Evolutionary conservation across 805 yeast genomes (phyloP).

Genomic region (Brettanomyces bruxellensis): DNA sequence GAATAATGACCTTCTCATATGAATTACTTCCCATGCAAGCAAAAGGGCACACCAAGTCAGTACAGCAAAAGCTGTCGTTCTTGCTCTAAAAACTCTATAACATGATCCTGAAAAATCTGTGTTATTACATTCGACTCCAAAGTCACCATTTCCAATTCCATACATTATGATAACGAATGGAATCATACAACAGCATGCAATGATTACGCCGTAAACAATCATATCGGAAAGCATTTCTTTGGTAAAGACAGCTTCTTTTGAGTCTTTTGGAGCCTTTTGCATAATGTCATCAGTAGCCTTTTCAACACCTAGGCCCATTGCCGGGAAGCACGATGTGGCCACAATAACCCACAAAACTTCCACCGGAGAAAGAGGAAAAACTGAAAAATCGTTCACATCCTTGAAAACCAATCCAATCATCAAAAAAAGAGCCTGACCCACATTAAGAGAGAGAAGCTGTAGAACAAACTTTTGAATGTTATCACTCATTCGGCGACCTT

Average conservation of each 20-base stretch:
- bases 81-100: constrained; percentile 57
- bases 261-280: constrained; percentile 54
- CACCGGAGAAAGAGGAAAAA: constrained; percentile 74
- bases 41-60: constrained; percentile 84
- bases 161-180: constrained; percentile 60
- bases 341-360: constrained; percentile 76
- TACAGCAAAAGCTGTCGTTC: constrained; percentile 69
- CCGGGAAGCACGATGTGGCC: constrained; percentile 74
- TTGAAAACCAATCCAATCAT: constrained; percentile 68
- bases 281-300: constrained; percentile 55
- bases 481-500: constrained; percentile 71
- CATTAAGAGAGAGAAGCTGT: constrained; percentile 65
- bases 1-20: constrained; percentile 61
- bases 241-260: constrained; percentile 49
- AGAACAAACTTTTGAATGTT: constrained; percentile 73
- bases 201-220: constrained; percentile 61
- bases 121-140: constrained; percentile 57
- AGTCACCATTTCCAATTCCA: constrained; percentile 54
- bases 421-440: constrained; percentile 59
- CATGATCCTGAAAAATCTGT: constrained; percentile 37
- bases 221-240: constrained; percentile 61
- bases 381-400: constrained; percentile 56
- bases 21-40: constrained; percentile 80
- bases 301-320: constrained; percentile 73
- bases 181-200: constrained; percentile 63